Base-by-base conservation (phyloP, 257 asterid species). In the Nicotiana otophora region DNA sequence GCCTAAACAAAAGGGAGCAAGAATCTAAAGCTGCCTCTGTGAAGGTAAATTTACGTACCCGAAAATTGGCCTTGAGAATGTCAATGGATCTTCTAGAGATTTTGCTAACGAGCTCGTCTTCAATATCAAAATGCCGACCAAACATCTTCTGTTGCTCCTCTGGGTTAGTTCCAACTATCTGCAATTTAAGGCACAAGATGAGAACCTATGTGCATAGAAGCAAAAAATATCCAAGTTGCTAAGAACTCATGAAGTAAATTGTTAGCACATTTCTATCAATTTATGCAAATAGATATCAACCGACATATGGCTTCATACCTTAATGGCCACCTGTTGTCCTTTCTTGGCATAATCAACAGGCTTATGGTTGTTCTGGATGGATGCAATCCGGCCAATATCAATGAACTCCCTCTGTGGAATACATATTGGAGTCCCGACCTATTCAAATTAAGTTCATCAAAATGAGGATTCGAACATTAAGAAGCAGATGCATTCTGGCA, bases 71-170 rank as follows among this genome's bases (percentile, higher is more conserved):
- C 86, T 96, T 94, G 58, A 96, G 97, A 10, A 95, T 84, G 78
- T 96, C 98, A 51, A 96, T 96, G 31, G 99, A 96, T 87, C 83
- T 88, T 88, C 98, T 90, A 28, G 97, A 89, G 86, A 96, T 91
- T 80, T 89, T 92, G 92, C 99, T 96, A 83, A 96, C 98, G 48
- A 96, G 98, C 94, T 96, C 98, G 72, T 96, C 98, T 79, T 96
- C 98, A 55, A 87, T 81, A 85, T 92, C 97, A 86, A 96, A 96
- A 89, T 96, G 99, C 85, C 99, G 87, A 82, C 99, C 99, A 83
- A 89, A 89, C 96, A 94, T 94, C 89, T 93, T 94, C 82, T 93
- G 98, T 81, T 94, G 98, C 89, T 95, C 99, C 48, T 92, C 98
- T 0, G 98, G 67, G 83, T 92, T 94, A 84, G 89, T 87, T 83